Percentiles rank a stretch among this genome's conserved stretches.
Evolutionary conservation across 2,329 filamentous ascomycete species (phyloP).

Genomic region (Knoxdaviesia capensis): DNA sequence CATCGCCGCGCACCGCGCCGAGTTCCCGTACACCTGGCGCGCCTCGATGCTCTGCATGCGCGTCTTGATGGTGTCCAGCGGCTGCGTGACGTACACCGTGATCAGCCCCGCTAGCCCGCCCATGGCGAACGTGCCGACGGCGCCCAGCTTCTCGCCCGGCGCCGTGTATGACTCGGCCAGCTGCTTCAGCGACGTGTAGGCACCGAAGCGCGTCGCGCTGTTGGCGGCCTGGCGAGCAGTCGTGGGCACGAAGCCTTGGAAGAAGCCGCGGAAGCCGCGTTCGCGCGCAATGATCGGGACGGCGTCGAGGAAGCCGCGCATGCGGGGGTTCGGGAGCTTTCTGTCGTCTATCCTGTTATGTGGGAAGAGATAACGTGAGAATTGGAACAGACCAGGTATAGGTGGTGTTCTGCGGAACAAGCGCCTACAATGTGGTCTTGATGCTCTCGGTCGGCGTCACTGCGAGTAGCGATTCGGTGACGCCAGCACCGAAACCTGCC

Average conservation of each 20-base stretch:
- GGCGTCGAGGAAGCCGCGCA: constrained; percentile 84
- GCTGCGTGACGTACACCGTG: constrained; percentile 62
- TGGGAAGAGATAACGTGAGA: not conserved
- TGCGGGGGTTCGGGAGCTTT: constrained; percentile 65
- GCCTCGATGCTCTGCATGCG: constrained; percentile 94
- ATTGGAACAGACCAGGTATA: not conserved
- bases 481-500: constrained; percentile 83
- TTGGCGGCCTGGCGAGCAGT: constrained; percentile 91
- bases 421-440: constrained; percentile 68
- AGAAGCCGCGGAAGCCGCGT: constrained; percentile 77
- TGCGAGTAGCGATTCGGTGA: constrained; percentile 80
- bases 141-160: constrained; percentile 85
- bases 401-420: constrained; percentile 2
- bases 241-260: constrained; percentile 90
- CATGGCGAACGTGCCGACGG: constrained; percentile 72
- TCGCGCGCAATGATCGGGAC: constrained; percentile 73
- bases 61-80: constrained; percentile 88
- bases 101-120: constrained; percentile 78
- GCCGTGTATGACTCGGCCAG: constrained; percentile 80
- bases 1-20: constrained; percentile 57
- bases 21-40: constrained; percentile 63
- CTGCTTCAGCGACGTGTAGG: constrained; percentile 80
- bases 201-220: constrained; percentile 74
- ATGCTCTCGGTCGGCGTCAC: constrained; percentile 97
- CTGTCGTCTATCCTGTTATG: constrained; percentile 67